These are phyloP conservation scores for Komagataea norvegica DNA, from an alignment of 1,139 yeast genomes.

Conservation along the genomic window DNA sequence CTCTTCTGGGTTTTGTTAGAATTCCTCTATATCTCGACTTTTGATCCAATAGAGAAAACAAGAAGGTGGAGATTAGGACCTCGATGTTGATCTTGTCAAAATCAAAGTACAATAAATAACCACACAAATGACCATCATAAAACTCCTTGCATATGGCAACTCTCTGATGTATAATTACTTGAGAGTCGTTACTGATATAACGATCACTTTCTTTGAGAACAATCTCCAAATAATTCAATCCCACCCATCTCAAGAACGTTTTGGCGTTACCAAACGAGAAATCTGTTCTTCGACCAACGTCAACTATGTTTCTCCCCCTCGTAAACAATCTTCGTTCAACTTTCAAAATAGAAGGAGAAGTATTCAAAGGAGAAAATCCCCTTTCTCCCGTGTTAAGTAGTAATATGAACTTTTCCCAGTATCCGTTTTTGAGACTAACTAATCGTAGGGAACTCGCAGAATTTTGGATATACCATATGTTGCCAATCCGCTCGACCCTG, in stretches of 20 bases:
- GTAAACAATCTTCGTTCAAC: slow-evolving; percentile 6
- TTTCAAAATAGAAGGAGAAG: slow-evolving; percentile 21
- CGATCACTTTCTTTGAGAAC: slow-evolving; percentile 10
- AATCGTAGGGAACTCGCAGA: slow-evolving; percentile 9
- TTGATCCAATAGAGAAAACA: slow-evolving; percentile 16
- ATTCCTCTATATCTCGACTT: slow-evolving; percentile 8
- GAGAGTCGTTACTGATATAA: slow-evolving; percentile 2
- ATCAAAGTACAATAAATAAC: slow-evolving; percentile 16
- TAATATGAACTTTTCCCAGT: slow-evolving; percentile 17
- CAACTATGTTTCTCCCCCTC: not conserved
- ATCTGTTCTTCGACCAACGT: slow-evolving; percentile 7
- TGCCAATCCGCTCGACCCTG: slow-evolving; percentile 11
- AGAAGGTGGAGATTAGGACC: slow-evolving; percentile 21
- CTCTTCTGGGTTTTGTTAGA: slow-evolving; percentile 3
- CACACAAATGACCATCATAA: slow-evolving; percentile 5
- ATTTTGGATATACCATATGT: slow-evolving; percentile 16
- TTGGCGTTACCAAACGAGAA: slow-evolving; percentile 18
- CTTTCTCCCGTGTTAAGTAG: slow-evolving; percentile 8
- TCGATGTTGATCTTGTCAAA: slow-evolving; percentile 22
- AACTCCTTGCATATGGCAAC: slow-evolving; percentile 17
- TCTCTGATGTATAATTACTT: slow-evolving; percentile 15
- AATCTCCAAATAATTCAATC: slow-evolving; percentile 20
- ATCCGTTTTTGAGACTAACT: slow-evolving; percentile 15
- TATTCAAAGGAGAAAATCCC: slow-evolving; percentile 15
- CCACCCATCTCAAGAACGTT: slow-evolving; percentile 20